These are phyloP conservation scores for Alternaria sp. DNA, from an alignment of 2,329 filamentous ascomycete genomes.

Conservation along the genomic window DNA sequence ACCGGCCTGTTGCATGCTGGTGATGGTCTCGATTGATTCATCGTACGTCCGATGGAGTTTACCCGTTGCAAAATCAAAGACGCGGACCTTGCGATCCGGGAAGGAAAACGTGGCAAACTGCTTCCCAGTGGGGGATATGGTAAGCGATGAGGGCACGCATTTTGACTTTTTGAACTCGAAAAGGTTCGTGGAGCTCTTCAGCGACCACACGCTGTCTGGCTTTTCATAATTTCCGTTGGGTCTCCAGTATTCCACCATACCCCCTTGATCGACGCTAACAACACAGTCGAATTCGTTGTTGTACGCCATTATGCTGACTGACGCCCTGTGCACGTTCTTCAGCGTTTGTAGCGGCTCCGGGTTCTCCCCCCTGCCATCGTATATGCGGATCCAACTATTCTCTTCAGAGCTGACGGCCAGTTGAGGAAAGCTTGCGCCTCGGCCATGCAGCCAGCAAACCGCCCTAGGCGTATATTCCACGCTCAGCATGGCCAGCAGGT, in stretches of 20 bases:
- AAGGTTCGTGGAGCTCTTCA: slow-evolving; percentile 91
- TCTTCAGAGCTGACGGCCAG: slow-evolving; percentile 82
- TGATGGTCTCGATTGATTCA: slow-evolving; percentile 86
- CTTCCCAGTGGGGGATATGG: slow-evolving; percentile 83
- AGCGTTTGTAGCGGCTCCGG: slow-evolving; percentile 78
- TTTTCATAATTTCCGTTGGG: slow-evolving; percentile 85
- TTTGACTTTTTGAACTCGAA: slow-evolving; percentile 98
- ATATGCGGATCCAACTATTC: slow-evolving; percentile 78
- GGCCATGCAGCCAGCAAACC: slow-evolving; percentile 87
- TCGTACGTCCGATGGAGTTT: slow-evolving; percentile 94
- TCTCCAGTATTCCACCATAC: slow-evolving; percentile 97
- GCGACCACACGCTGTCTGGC: slow-evolving; percentile 87
- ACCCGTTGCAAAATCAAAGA: slow-evolving; percentile 90
- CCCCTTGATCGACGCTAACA: slow-evolving; percentile 84
- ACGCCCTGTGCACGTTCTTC: slow-evolving; percentile 78
- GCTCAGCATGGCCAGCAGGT: slow-evolving; percentile 70
- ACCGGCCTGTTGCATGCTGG: slow-evolving; percentile 95
- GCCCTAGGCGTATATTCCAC: slow-evolving; percentile 77
- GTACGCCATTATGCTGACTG: slow-evolving; percentile 86
- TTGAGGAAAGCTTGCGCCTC: slow-evolving; percentile 85
- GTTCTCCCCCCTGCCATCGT: slow-evolving; percentile 87
- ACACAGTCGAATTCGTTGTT: slow-evolving; percentile 91
- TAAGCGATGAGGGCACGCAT: slow-evolving; percentile 80
- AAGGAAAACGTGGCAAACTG: slow-evolving; percentile 91
- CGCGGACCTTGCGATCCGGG: slow-evolving; percentile 88